A percentile compares a stretch with the other conserved stretches of the same genome.
Evolutionary conservation across 331 rosid genomes (phyloP).

Genomic region (Malus hybrid): DNA sequence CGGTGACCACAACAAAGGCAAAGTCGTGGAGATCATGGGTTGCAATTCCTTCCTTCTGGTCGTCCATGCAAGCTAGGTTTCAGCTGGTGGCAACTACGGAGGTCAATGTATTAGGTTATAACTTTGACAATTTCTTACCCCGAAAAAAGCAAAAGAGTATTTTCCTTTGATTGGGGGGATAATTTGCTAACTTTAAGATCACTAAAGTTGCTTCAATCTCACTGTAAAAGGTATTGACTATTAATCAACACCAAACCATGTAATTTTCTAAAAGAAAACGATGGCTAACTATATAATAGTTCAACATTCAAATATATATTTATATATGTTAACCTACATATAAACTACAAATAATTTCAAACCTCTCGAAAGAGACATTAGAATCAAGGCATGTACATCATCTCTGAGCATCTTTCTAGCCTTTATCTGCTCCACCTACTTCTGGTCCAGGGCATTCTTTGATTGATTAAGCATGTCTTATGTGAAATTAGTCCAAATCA

Average conservation of each 20-base stretch:
- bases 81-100: too few relatives aligned
- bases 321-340: too few relatives aligned
- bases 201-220: not conserved
- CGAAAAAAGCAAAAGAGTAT: not conserved
- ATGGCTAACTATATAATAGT: not conserved
- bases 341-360: not conserved
- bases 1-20: not conserved
- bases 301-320: not conserved
- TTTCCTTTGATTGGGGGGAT: not conserved
- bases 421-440: too few relatives aligned
- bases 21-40: not conserved
- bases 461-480: not conserved
- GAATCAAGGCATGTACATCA: too few relatives aligned
- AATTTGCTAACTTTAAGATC: not conserved
- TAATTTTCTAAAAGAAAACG: not conserved
- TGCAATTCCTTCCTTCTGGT: not conserved
- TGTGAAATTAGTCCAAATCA: not conserved
- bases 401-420: too few relatives aligned
- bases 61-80: not conserved
- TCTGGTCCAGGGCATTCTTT: too few relatives aligned
- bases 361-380: not conserved
- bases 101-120: constrained; percentile 12
- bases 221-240: not conserved
- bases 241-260: not conserved
- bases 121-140: constrained; percentile 1